phyloP scores from a whole-genome alignment of 1,284 basidiomycete species.

The Rhizoctonia solani region DNA sequence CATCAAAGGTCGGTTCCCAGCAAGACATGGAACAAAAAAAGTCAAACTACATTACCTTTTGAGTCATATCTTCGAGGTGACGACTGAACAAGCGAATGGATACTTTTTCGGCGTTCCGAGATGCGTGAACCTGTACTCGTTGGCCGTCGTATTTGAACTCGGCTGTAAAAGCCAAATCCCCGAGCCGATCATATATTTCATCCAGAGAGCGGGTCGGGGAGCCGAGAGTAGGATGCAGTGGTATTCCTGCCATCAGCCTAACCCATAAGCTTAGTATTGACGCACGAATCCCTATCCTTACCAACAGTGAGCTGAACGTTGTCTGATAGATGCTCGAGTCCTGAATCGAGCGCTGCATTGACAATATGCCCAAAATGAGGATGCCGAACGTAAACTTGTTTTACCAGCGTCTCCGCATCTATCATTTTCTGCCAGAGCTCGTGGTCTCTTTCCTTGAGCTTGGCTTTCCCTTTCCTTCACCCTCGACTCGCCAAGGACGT shows the following conservation, averaged over 20 bases:
- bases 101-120: slow-evolving; percentile 50
- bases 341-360: slow-evolving; percentile 62
- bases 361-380: slow-evolving; percentile 86
- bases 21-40: no score
- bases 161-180: slow-evolving; percentile 68
- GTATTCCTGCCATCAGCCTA: slow-evolving; percentile 57
- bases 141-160: slow-evolving; percentile 64
- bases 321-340: slow-evolving; percentile 63
- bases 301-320: slow-evolving; percentile 77
- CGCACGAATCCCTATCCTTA: slow-evolving; percentile 47
- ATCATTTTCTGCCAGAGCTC: slow-evolving; percentile 55
- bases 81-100: slow-evolving; percentile 81
- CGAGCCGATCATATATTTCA: slow-evolving; percentile 78
- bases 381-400: slow-evolving; percentile 82
- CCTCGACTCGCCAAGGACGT: background rate
- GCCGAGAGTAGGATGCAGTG: slow-evolving; percentile 73
- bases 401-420: slow-evolving; percentile 66
- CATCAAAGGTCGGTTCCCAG: slow-evolving; percentile 40
- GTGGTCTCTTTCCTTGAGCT: slow-evolving; percentile 54
- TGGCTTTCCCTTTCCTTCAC: slow-evolving; percentile 47
- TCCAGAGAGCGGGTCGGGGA: slow-evolving; percentile 84
- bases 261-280: background rate
- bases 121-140: slow-evolving; percentile 80
- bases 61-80: slow-evolving; percentile 91
- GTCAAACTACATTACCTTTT: slow-evolving; percentile 72